A percentile compares a stretch with the other conserved stretches of the same genome.
These are phyloP conservation scores for Mycosphaerella arachidis DNA, from an alignment of 2,329 filamentous ascomycete genomes.

Conservation along the genomic window DNA sequence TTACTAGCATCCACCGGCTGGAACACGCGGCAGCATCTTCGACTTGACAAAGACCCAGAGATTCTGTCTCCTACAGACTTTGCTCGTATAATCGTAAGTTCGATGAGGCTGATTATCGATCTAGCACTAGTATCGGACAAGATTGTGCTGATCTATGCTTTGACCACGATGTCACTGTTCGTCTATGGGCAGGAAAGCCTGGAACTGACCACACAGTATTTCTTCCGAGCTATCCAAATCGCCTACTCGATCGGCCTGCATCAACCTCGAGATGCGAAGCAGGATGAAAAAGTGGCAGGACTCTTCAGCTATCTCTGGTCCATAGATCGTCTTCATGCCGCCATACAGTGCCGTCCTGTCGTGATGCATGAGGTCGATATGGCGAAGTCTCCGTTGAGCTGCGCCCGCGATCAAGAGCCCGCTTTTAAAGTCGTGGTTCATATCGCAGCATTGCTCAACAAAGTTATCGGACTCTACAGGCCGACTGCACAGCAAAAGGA, in stretches of 20 bases:
- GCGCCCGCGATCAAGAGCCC: not conserved
- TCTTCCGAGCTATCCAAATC: conserved; percentile 8
- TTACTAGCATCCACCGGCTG: conserved; percentile 1
- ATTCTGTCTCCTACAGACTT: conserved; percentile 1
- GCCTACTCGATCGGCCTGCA: conserved; percentile 12
- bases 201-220: conserved; percentile 11
- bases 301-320: conserved; percentile 11
- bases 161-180: conserved; percentile 8
- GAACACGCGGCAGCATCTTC: not conserved
- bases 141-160: conserved; percentile 4
- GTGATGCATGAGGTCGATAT: conserved; percentile 14
- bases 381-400: conserved; percentile 3
- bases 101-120: conserved; percentile 9
- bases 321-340: conserved; percentile 10
- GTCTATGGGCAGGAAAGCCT: conserved; percentile 8
- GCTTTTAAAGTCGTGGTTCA: conserved; percentile 8
- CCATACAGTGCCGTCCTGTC: conserved; percentile 9
- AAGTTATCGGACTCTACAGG: conserved; percentile 7
- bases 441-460: conserved; percentile 8
- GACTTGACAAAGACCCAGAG: not conserved
- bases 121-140: conserved; percentile 6
- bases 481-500: not conserved
- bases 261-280: conserved; percentile 7
- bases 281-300: conserved; percentile 3
- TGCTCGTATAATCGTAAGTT: conserved; percentile 5